Base-by-base conservation (phyloP, 2,329 filamentous ascomycete species). In the Bipolaris victoriae region DNA sequence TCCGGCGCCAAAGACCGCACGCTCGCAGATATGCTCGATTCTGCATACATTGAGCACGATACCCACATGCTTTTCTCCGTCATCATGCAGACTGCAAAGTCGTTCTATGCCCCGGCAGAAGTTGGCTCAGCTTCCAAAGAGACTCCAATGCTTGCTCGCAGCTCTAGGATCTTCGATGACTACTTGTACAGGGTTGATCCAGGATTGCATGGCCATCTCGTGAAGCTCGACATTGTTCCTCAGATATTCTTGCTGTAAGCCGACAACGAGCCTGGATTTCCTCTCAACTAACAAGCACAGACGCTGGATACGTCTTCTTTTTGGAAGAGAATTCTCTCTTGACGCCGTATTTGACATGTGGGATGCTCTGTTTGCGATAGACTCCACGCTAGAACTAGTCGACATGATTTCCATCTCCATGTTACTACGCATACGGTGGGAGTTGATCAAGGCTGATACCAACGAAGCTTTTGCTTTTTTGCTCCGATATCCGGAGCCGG, bases 341-440 rank as follows among this genome's bases (percentile, higher is more conserved):
- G 87, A 93, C 52, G 87, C 96, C 60, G 84, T 93, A 39, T 84
- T 99, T 36, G 81, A 86, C 20, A 84, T 99, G 54, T 99, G 95
- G 95, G 95, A 99, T 77, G 85, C 88, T 7, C 82, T 99, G 1
- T 96, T 99, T 73, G 90, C 93, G 1, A 87, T 96, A 68, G 93
- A 97, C 67, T 84, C 94, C 7, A 84, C 85, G 0, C 78, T 97
- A 26, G 87, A 92, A 48, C 80, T 98, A 31, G 87, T 98, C 65
- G 92, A 98, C 70, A 83, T 95, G 53, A 88, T 97, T n/a, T 97
- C 93, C 66, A 87, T 97, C 49, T 89, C 92, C 5, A 98, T 99
- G 93, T 81, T 99, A 22, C 81, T 99, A 44, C 86, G 95, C 49
- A 92, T 98, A 66, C 87, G 94, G 55, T 97, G 93, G 93, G 86